Conservation (phyloP, 768 basidiomycete genomes). For the Tulasnella sp. region DNA sequence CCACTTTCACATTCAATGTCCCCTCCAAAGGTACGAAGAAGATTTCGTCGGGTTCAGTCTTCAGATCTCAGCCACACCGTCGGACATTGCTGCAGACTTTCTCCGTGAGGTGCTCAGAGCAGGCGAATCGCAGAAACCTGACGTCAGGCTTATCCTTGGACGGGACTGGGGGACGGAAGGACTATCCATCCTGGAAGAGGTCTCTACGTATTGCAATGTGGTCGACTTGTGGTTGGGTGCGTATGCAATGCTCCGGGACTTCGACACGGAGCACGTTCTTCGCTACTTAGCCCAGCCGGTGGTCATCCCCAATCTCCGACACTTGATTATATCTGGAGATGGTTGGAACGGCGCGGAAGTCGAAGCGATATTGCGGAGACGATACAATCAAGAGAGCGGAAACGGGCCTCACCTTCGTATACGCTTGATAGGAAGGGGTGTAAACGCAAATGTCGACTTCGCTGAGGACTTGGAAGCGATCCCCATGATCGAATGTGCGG, state of each 20-base stretch:
- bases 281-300: background rate
- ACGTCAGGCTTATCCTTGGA: background rate
- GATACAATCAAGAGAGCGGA: background rate
- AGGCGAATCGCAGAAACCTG: background rate
- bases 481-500: background rate
- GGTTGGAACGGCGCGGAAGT: background rate
- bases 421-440: background rate
- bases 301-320: background rate
- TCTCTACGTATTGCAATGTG: background rate
- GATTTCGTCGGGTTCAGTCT: background rate
- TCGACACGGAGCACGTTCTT: background rate
- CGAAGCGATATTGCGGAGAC: background rate
- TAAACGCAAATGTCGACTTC: background rate
- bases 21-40: background rate
- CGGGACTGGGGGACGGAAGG: background rate
- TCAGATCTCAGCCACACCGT: background rate
- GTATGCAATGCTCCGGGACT: background rate
- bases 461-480: background rate
- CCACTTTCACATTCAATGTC: background rate
- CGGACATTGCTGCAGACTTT: background rate
- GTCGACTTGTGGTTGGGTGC: background rate
- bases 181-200: background rate
- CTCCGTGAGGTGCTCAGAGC: background rate
- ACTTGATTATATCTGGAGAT: background rate
- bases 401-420: background rate